Evolutionary conservation across 768 basidiomycete species (phyloP).

Genomic region (Trametes gibbosa): DNA sequence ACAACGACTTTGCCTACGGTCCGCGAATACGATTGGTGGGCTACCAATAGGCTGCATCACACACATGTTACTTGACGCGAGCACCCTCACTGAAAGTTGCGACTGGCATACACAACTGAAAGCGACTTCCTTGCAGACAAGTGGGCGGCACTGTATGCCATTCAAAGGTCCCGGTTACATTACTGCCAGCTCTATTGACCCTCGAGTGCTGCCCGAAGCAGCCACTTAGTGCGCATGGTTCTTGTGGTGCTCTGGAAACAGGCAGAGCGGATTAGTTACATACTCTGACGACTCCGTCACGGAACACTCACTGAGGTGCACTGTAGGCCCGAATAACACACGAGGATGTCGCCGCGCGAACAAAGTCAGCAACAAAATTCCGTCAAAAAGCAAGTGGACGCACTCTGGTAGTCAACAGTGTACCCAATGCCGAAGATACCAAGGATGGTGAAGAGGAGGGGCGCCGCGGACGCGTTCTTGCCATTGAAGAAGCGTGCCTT

Average conservation of each 20-base stretch:
- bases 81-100: no score
- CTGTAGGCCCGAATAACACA: constrained; percentile 34
- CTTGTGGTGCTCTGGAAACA: constrained; percentile 77
- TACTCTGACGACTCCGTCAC: neutral
- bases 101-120: neutral
- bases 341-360: neutral
- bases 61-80: no score
- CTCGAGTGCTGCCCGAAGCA: neutral
- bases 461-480: constrained; percentile 77
- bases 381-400: constrained; percentile 34
- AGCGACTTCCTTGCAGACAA: no score
- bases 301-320: constrained; percentile 74
- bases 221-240: constrained; percentile 72
- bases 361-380: constrained; percentile 8
- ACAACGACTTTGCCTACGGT: no score
- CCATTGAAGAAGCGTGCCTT: constrained; percentile 84
- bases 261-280: no score
- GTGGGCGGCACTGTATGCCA: neutral
- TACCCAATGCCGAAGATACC: constrained; percentile 77
- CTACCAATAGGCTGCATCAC: no score
- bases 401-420: constrained; percentile 88
- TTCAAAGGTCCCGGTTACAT: constrained; percentile 6
- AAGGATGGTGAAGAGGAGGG: constrained; percentile 60
- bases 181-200: constrained; percentile 13
- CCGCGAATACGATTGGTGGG: no score